Conservation (phyloP, 768 basidiomycete species). For the Lentinula lateritia region DNA sequence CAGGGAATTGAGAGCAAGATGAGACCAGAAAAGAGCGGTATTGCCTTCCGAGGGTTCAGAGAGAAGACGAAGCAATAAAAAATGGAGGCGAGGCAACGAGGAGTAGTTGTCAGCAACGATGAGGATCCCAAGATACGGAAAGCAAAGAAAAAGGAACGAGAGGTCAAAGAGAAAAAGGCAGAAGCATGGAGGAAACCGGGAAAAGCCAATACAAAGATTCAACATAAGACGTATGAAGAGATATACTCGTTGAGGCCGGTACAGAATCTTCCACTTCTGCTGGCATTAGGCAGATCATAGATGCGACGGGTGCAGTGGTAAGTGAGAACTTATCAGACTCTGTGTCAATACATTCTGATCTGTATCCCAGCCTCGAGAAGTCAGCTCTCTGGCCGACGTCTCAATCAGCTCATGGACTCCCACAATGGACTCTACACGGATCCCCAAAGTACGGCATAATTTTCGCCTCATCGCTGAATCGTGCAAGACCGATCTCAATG, state of each 20-base stretch:
- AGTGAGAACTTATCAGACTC: constrained; percentile 20
- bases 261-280: constrained; percentile 41
- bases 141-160: constrained; percentile 47
- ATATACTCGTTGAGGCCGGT: constrained; percentile 85
- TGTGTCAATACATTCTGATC: constrained; percentile 2
- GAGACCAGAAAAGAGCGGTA: constrained; percentile 81
- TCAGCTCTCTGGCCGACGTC: constrained; percentile 77
- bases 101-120: constrained; percentile 71
- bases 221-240: constrained; percentile 97
- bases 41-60: constrained; percentile 81
- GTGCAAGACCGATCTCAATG: constrained; percentile 80
- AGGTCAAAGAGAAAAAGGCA: constrained; percentile 54
- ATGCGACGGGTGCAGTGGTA: constrained; percentile 90
- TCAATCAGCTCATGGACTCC: constrained; percentile 80
- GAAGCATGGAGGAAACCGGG: constrained; percentile 85
- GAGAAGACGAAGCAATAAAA: constrained; percentile 89
- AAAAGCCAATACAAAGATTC: constrained; percentile 78
- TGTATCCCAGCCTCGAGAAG: constrained; percentile 68
- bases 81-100: constrained; percentile 68
- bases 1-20: constrained; percentile 80
- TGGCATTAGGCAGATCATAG: constrained; percentile 84
- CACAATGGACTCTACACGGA: constrained; percentile 77
- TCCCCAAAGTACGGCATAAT: constrained; percentile 98
- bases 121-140: constrained; percentile 45
- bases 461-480: constrained; percentile 79